A percentile compares a stretch with the other conserved stretches of the same genome.
Conservation (phyloP, 2,329 filamentous ascomycete genomes). For the Cladosporium sphaerospermum region DNA sequence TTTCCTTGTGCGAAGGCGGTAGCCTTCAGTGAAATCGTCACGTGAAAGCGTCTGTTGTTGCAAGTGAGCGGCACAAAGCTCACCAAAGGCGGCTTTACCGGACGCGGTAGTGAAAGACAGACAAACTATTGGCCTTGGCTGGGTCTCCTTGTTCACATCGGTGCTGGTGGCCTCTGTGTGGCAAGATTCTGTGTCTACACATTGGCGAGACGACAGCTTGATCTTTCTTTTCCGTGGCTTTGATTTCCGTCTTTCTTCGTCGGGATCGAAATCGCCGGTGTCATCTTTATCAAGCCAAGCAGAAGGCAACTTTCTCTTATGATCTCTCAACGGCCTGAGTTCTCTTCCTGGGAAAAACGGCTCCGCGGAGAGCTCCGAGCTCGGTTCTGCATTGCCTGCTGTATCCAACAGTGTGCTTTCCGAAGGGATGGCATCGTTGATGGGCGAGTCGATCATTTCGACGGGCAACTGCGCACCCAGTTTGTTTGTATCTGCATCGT, state of each 20-base stretch:
- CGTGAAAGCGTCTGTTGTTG: neutral
- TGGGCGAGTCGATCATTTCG: too few species aligned
- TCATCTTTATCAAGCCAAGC: constrained; percentile 27
- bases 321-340: neutral
- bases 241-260: constrained; percentile 12
- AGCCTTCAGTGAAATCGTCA: constrained; percentile 11
- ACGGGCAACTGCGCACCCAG: too few species aligned
- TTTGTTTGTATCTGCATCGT: too few species aligned
- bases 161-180: too few species aligned
- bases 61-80: neutral
- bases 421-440: too few species aligned
- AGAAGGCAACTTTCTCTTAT: neutral
- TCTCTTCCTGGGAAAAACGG: neutral
- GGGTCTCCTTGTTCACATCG: neutral
- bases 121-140: neutral
- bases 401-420: neutral
- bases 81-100: neutral
- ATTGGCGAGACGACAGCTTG: neutral
- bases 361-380: neutral
- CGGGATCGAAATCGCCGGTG: constrained; percentile 31
- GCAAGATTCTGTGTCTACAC: too few species aligned
- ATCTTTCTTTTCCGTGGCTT: constrained; percentile 1
- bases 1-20: constrained; percentile 11
- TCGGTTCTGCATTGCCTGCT: neutral
- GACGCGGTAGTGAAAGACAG: neutral